Evolutionary conservation across 139 green algal genomes (phyloP).

Genomic region (Spirogloea muscicola): DNA sequence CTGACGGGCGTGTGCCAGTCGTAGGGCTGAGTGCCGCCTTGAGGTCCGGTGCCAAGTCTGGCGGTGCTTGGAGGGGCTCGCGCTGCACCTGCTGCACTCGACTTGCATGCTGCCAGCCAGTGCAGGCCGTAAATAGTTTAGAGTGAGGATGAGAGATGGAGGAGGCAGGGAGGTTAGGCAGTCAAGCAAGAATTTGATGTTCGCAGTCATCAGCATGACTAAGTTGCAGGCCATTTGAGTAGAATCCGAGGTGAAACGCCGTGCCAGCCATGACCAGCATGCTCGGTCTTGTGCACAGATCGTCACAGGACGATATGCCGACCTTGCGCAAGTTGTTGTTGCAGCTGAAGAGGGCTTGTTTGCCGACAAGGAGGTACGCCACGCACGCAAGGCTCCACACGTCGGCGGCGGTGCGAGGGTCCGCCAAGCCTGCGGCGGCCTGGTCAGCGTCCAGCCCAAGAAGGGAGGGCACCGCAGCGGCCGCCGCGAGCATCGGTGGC

Average conservation of each 20-base stretch:
- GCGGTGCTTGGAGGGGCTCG: not conserved
- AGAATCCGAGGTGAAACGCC: not conserved
- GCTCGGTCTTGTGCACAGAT: not conserved
- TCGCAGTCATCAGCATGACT: not conserved
- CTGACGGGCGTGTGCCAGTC: constrained; percentile 8
- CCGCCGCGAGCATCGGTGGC: not conserved
- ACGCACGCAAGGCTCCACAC: constrained; percentile 73
- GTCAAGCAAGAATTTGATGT: not conserved
- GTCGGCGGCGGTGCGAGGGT: constrained; percentile 55
- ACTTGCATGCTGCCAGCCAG: not conserved
- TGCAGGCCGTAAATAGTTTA: not conserved
- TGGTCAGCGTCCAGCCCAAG: too few species aligned
- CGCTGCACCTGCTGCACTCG: not conserved
- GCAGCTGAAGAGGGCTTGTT: constrained; percentile 11
- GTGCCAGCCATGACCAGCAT: not conserved
- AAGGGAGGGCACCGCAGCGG: too few species aligned
- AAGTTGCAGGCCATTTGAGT: not conserved
- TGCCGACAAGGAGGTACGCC: constrained; percentile 53
- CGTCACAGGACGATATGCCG: not conserved
- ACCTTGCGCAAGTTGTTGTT: constrained; percentile 37
- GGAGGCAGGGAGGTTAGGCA: not conserved
- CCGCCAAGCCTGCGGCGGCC: not conserved
- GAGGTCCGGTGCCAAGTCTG: not conserved
- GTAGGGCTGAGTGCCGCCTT: not conserved
- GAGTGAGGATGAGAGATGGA: not conserved